Evolutionary conservation across 2,329 filamentous ascomycete species (phyloP).

Genomic region (Colletotrichum sp.): DNA sequence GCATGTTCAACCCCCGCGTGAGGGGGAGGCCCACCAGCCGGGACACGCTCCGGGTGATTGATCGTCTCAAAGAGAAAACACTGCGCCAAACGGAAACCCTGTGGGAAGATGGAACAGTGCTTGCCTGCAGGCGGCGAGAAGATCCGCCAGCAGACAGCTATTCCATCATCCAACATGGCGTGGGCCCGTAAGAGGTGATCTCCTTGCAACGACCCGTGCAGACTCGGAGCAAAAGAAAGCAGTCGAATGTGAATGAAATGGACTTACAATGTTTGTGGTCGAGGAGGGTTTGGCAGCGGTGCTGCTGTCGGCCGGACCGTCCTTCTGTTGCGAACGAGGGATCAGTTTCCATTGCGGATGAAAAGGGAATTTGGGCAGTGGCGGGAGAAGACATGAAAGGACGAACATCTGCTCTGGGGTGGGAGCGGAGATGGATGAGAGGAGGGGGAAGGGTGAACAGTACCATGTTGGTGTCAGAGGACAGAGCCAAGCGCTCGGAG

Average conservation of each 20-base stretch:
- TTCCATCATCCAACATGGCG: not conserved
- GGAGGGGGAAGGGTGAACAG: not conserved
- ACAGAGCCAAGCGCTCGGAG: not conserved
- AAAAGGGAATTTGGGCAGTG: not conserved
- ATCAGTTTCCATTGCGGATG: not conserved
- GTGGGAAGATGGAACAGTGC: accelerated
- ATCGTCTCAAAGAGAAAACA: not conserved
- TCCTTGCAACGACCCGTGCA: not conserved
- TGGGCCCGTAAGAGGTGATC: not conserved
- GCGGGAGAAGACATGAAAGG: not conserved
- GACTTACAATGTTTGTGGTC: not conserved
- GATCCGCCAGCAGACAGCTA: not conserved
- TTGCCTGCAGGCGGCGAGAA: not conserved
- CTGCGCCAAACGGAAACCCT: not conserved
- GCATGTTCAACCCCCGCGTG: not conserved
- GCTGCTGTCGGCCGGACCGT: not conserved
- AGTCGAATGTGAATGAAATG: not conserved
- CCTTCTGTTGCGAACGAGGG: not conserved
- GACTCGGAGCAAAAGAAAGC: not conserved
- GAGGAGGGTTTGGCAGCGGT: not conserved
- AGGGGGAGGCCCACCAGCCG: not conserved
- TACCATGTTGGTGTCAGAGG: not conserved
- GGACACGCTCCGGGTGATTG: not conserved
- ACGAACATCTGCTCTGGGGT: not conserved
- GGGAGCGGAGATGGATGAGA: not conserved